Conservation (phyloP, 2,329 filamentous ascomycete species). For the Phaeoacremonium minimum region DNA sequence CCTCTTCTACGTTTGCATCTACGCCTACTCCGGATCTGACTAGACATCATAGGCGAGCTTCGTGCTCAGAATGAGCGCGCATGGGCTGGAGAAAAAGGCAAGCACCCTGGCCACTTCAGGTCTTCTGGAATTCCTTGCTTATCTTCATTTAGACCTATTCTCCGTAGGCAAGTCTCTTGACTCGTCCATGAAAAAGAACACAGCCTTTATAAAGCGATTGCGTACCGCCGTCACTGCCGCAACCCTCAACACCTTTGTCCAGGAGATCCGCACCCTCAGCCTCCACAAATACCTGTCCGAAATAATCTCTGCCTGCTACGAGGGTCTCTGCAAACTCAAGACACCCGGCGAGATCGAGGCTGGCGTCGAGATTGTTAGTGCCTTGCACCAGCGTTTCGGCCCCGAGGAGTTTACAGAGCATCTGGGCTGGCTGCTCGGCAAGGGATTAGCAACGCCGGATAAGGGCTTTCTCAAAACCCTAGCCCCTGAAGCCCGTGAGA, state of each 20-base stretch:
- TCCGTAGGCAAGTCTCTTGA: conserved; percentile 76
- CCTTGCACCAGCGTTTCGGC: conserved; percentile 93
- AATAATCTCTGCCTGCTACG: conserved; percentile 92
- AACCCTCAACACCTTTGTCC: conserved; percentile 76
- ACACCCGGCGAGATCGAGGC: conserved; percentile 87
- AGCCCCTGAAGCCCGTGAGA: conserved; percentile 77
- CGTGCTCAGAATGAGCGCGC: conserved; percentile 81
- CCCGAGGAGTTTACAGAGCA: conserved; percentile 86
- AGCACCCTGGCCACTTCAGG: too few species aligned
- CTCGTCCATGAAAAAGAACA: conserved; percentile 96
- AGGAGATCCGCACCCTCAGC: conserved; percentile 86
- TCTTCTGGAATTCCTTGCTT: too few species aligned
- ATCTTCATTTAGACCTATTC: conserved; percentile 61
- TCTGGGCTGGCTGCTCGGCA: conserved; percentile 87
- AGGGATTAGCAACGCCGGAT: conserved; percentile 87
- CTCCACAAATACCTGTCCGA: conserved; percentile 96
- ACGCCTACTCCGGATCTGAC: conserved; percentile 20
- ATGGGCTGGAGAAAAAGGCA: conserved; percentile 88
- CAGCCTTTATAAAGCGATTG: conserved; percentile 93
- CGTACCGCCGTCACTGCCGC: conserved; percentile 82
- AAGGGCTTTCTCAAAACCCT: conserved; percentile 77
- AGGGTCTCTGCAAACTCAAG: conserved; percentile 89
- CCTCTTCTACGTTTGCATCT: too few species aligned
- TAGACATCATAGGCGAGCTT: conserved; percentile 66
- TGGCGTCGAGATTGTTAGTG: conserved; percentile 87